phyloP scores from a whole-genome alignment of 768 basidiomycete genomes.

The Lactifluus rugatus region DNA sequence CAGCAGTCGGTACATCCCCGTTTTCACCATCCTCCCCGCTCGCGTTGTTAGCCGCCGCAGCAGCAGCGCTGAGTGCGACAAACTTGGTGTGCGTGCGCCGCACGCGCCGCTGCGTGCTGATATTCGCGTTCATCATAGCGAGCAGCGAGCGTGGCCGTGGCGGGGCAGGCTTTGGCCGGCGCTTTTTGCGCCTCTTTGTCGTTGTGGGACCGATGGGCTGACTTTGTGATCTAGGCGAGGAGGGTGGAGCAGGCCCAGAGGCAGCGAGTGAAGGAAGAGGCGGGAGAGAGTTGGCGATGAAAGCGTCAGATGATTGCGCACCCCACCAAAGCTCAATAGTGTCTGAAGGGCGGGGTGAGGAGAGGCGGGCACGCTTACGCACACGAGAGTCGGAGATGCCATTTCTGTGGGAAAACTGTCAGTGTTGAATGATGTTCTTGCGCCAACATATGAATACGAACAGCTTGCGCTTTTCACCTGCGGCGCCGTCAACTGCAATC shows the following conservation, averaged over 20 bases:
- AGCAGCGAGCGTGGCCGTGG: constrained; percentile 37
- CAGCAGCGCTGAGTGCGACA: constrained; percentile 40
- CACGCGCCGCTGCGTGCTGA: constrained; percentile 63
- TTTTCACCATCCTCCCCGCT: constrained; percentile 25
- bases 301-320: constrained; percentile 16
- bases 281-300: constrained; percentile 18
- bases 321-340: constrained; percentile 21
- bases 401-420: constrained; percentile 20
- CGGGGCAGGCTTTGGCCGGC: constrained; percentile 24
- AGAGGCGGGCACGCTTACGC: constrained; percentile 52
- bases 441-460: constrained; percentile 19
- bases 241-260: constrained; percentile 20
- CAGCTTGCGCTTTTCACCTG: constrained; percentile 62
- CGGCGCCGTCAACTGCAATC: constrained; percentile 25
- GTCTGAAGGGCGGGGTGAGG: constrained; percentile 14
- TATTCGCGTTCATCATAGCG: constrained; percentile 65
- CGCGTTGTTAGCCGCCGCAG: constrained; percentile 24
- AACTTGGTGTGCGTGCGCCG: constrained; percentile 67
- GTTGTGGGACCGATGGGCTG: constrained; percentile 21
- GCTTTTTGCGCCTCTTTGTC: constrained; percentile 28
- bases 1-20: neutral
- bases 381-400: constrained; percentile 36
- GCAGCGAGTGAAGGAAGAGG: constrained; percentile 18
- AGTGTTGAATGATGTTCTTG: neutral
- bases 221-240: constrained; percentile 16